Evolutionary conservation across 768 basidiomycete genomes (phyloP), one percentile per base, ranked within the genome.

Genomic region (Strobilomyces dryophilus): DNA sequence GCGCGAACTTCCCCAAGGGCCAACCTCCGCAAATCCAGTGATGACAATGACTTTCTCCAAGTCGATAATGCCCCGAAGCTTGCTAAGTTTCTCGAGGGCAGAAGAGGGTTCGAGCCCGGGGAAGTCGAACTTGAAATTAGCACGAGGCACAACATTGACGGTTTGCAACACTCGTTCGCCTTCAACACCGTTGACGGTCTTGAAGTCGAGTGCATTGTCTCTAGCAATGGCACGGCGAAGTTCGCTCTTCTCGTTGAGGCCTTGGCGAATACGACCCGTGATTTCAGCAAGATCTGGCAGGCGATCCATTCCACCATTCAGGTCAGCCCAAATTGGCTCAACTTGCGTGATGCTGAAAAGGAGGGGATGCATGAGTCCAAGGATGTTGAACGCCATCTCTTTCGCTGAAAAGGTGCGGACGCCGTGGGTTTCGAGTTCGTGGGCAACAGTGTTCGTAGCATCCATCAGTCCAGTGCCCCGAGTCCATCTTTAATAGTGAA

Each of bases 371-470:
- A 99, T 98, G 46, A 99, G 80, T 55, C 97, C 95, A 50, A 99
- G 87, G 63, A 99, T 93, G 73, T 99, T 99, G 84, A 99, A 99
- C 0, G 97, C 95, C 97, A 98, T 99, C 74, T 99, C 97, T 76
- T 98, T 98, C 27, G 97, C 89, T 1, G 95, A 98, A 83, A 98
- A 99, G 2, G 97, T 99, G 59, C 97, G 84, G 53, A 97, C 92
- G 56, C 97, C 97, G 57, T 88, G 81, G 53, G 84, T 80, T 74
- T 99, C 97, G 40, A 99, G 80, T 49, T 93, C 92, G 53, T 95
- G 90, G 26, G 97, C 93, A 48, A 98, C 87, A 40, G 88, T 91
- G 74, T 95, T 95, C 41, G 92, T 95, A 4, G 94, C 88, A 52
- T 82, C 87, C 97, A 99, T 98, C 47, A 99, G 75, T 53, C 95